phyloP scores from a whole-genome alignment of 495 filamentous ascomycete species.

The Penicillium argentinense region DNA sequence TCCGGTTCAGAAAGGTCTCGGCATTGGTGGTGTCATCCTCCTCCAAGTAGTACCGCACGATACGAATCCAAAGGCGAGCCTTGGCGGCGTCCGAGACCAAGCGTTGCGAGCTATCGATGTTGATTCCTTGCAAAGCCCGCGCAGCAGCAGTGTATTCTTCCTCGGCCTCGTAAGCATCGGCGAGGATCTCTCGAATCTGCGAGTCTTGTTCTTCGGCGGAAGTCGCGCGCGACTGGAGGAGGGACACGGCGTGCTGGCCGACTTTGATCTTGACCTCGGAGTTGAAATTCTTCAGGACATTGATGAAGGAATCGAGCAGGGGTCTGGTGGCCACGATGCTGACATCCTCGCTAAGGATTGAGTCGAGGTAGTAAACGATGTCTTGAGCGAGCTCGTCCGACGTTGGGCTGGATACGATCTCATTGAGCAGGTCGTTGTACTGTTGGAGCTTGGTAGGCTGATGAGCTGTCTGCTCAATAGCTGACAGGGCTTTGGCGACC shows the following conservation, averaged over 20 bases:
- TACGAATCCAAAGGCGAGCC: constrained; percentile 83
- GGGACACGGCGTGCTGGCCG: constrained; percentile 64
- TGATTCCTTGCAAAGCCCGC: constrained; percentile 75
- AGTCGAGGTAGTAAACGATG: constrained; percentile 66
- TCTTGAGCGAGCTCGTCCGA: constrained; percentile 58
- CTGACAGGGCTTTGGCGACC: constrained; percentile 53
- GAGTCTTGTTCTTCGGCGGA: constrained; percentile 86
- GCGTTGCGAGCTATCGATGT: constrained; percentile 83
- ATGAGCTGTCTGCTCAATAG: constrained; percentile 52
- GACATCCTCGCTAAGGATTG: constrained; percentile 64
- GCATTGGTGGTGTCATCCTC: constrained; percentile 87
- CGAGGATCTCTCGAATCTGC: constrained; percentile 74
- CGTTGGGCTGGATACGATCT: constrained; percentile 58
- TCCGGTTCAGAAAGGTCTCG: constrained; percentile 84
- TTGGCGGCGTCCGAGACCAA: constrained; percentile 76
- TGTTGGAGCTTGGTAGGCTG: constrained; percentile 55
- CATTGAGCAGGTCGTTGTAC: constrained; percentile 66
- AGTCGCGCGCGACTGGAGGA: constrained; percentile 63
- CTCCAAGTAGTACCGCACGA: constrained; percentile 91
- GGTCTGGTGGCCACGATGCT: constrained; percentile 75
- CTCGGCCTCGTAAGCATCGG: constrained; percentile 75
- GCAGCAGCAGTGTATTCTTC: constrained; percentile 82
- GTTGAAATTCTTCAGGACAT: constrained; percentile 53
- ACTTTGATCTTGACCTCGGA: constrained; percentile 67
- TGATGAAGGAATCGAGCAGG: constrained; percentile 67